Evolutionary conservation across 1,284 basidiomycete species (phyloP).

Genomic region (Moniliophthora roreri): DNA sequence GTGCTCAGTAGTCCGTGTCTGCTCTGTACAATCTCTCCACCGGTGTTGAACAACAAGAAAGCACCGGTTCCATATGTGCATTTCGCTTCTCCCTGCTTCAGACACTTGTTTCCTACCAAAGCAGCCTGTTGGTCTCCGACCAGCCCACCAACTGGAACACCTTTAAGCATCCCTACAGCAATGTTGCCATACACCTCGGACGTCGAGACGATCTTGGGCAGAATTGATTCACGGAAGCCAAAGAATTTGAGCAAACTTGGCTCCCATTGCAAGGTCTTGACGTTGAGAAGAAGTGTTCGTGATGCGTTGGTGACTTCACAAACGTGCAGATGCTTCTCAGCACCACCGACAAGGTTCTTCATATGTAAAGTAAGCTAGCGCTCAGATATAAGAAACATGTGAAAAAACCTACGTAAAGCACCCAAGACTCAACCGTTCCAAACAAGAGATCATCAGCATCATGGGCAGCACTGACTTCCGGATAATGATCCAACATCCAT

Average conservation of each 20-base stretch:
- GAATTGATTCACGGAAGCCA: slow-evolving; percentile 71
- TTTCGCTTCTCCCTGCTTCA: slow-evolving; percentile 84
- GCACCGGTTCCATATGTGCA: slow-evolving; percentile 97
- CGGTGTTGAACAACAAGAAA: slow-evolving; percentile 95
- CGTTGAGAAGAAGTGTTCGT: slow-evolving; percentile 90
- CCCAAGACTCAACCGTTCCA: slow-evolving; percentile 97
- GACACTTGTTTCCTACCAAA: slow-evolving; percentile 94
- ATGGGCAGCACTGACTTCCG: slow-evolving; percentile 80
- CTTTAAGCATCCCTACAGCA: slow-evolving; percentile 66
- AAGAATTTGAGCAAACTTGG: slow-evolving; percentile 87
- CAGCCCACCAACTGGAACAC: slow-evolving; percentile 86
- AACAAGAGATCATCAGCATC: slow-evolving; percentile 83
- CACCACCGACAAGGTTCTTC: slow-evolving; percentile 86
- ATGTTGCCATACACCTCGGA: slow-evolving; percentile 91
- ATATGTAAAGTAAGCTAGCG: slow-evolving; percentile 6
- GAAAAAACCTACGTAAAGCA: slow-evolving; percentile 69
- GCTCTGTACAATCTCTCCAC: slow-evolving; percentile 83
- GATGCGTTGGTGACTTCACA: slow-evolving; percentile 98
- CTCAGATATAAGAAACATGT: slow-evolving; percentile 9
- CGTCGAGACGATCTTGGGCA: slow-evolving; percentile 89
- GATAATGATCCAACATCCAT: slow-evolving; percentile 94
- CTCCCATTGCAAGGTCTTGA: slow-evolving; percentile 84
- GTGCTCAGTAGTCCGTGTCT: slow-evolving; percentile 89
- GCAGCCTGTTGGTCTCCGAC: slow-evolving; percentile 98
- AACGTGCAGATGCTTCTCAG: slow-evolving; percentile 73